These are phyloP conservation scores for Backusella luteola DNA, from an alignment of 192 early-diverging fungal genomes.

Conservation along the genomic window DNA sequence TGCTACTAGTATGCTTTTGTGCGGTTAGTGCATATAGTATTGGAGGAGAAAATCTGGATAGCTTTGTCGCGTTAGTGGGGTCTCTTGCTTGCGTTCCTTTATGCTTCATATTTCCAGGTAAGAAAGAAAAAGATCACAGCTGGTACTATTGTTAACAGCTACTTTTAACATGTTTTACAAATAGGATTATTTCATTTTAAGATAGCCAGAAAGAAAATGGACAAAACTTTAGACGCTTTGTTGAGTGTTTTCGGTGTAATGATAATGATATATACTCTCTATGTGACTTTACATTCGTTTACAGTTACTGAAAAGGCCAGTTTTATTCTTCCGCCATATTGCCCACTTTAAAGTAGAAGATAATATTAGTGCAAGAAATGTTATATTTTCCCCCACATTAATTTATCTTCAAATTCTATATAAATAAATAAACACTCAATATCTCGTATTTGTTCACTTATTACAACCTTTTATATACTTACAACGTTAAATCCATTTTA, in stretches of 20 bases:
- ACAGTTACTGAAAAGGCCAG: background rate
- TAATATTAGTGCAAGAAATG: too few relatives aligned
- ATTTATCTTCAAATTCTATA: too few relatives aligned
- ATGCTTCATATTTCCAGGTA: slow-evolving; percentile 80
- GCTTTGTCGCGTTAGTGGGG: slow-evolving; percentile 84
- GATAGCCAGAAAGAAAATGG: slow-evolving; percentile 42
- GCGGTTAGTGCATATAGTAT: slow-evolving; percentile 66
- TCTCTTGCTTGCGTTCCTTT: slow-evolving; percentile 70
- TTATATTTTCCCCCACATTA: too few relatives aligned
- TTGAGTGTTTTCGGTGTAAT: slow-evolving; percentile 56
- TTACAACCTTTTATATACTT: too few relatives aligned
- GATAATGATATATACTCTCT: slow-evolving; percentile 74
- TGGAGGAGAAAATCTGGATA: slow-evolving; percentile 70
- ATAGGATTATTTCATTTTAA: slow-evolving; percentile 68
- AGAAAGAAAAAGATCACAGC: background rate
- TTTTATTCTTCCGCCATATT: background rate
- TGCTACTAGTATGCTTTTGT: slow-evolving; percentile 55
- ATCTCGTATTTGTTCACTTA: too few relatives aligned
- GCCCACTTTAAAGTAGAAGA: background rate
- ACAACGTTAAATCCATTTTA: too few relatives aligned
- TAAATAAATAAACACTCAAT: too few relatives aligned
- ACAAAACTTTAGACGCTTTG: slow-evolving; percentile 27
- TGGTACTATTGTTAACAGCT: background rate
- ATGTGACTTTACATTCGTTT: background rate
- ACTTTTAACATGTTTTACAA: background rate